phyloP scores from a whole-genome alignment of 768 basidiomycete genomes.

The Sporobolomyces phaffii region DNA sequence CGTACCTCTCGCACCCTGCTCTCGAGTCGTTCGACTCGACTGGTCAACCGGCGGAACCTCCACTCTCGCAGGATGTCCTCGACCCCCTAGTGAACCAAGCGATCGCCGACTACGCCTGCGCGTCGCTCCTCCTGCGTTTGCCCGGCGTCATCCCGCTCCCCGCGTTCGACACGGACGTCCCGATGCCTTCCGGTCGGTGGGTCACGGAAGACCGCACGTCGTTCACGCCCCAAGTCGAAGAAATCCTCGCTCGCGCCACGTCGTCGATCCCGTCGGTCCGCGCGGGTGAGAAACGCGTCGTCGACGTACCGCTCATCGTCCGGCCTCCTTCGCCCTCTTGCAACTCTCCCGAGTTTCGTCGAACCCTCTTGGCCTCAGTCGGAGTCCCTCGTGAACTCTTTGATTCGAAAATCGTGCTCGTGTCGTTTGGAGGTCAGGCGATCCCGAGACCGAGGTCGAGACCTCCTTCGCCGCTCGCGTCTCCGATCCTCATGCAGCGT shows the following conservation, averaged over 20 bases:
- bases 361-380: constrained; percentile 54
- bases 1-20: constrained; percentile 52
- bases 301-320: constrained; percentile 63
- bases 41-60: constrained; percentile 50
- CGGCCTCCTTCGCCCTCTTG: constrained; percentile 55
- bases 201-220: constrained; percentile 53
- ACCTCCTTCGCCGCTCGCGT: constrained; percentile 30
- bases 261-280: constrained; percentile 6
- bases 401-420: constrained; percentile 61
- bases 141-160: constrained; percentile 73
- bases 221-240: constrained; percentile 53
- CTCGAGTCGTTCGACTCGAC: background rate
- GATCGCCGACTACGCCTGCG: constrained; percentile 61
- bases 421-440: constrained; percentile 74
- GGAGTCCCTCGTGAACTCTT: constrained; percentile 58
- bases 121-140: constrained; percentile 63
- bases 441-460: constrained; percentile 48
- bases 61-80: constrained; percentile 54
- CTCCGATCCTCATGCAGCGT: constrained; percentile 12
- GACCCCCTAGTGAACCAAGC: constrained; percentile 62
- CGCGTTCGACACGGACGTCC: constrained; percentile 56
- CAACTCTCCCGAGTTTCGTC: constrained; percentile 57
- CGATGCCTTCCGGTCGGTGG: constrained; percentile 62
- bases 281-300: constrained; percentile 23
- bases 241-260: constrained; percentile 46